Evolutionary conservation across 2,329 filamentous ascomycete species (phyloP), one percentile per base, ranked within the genome.

Genomic region (Pestalotiopsis sp.): DNA sequence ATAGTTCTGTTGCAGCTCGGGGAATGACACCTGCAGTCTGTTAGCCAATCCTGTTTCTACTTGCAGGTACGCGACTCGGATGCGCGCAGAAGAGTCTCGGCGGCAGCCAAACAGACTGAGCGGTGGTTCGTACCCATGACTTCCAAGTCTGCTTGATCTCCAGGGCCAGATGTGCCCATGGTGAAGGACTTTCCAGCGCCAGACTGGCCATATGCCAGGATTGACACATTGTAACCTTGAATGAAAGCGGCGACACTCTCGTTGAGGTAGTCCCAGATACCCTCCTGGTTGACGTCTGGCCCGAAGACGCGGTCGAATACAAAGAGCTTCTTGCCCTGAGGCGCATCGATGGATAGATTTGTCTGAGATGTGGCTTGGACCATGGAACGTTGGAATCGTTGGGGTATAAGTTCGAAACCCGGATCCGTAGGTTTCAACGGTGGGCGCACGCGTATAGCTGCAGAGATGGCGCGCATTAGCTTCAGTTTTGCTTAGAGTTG

Each of bases 141-240:
- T 7, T 91, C 87, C 38, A 85, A 73, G 75, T 95, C 87, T 31
- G 84, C 86, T 76, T 97, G 92, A 76, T 98, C 95, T 25, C 81
- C 81, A 2, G 95, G 94, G 4, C 94, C 94, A 0, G 95, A 94
- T 0, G 96, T 99, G 68, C 96, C 96, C 96, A 99, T 99, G 0
- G 96, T 99, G 79, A 97, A 98, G 2, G 95, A 98, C 83, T 99
- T 99, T 74, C 96, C 96, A 12, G 96, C 94, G 68, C 96, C 96
- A 36, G 96, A 99, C 84, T 99, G 96, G 73, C 96, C 96, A 77
- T 99, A 99, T 62, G 96, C 96, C 75, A 99, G 85, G 64, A 99
- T 90, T 3, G 96, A 99, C 69, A 99, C 96, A 89, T 99, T 99
- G 87, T 98, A 99, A 67, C 96, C 96, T 78, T 98, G 94, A 1